Base-by-base conservation (phyloP, 805 yeast genomes). In the Candida suzukii region DNA sequence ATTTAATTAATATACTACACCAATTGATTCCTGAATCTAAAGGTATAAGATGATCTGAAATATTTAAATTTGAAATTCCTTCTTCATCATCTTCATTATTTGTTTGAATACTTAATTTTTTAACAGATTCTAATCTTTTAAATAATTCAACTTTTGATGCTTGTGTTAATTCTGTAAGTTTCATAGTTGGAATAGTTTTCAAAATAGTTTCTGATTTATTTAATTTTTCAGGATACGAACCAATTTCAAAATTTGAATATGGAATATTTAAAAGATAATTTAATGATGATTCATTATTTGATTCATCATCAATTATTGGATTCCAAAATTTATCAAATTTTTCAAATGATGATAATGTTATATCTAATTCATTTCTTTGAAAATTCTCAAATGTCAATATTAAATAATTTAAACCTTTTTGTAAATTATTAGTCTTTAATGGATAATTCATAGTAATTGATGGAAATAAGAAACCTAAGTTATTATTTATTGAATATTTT, bases 91-190 rank as follows among this genome's bases (percentile, higher is more conserved):
- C 11, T 33, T 41, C 20, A 14, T 39, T 14, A 2, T 37, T 20
- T 10, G 21, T 28, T 4, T 46, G 42, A 16, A 41, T 37, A 13
- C 41, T 38, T 9, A 22, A 7, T 25, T 24, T 17, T 12, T 35
- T 26, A 9, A 20, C 22, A 11, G 42, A 4, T 48, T 33, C 25
- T n/a, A n/a, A n/a, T n/a, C 68, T 44, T 14, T 49, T 54, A 53
- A 60, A 46, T 18, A 56, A 39, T 44, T 63, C 70, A 1, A 54
- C 49, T 35, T 67, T 47, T 2, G 64, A 50, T 0, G 51, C 12
- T 24, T 53, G 60, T 1, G 67, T 52, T 3, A 41, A 41, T 6
- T 46, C 42, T 0, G 57, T 53, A 5, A 67, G 46, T 27, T 53
- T 46, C 3, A 54, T 38, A 0, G 67, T 58, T 3, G 73, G 67